A percentile compares a stretch with the other conserved stretches of the same genome.
Evolutionary conservation across 768 basidiomycete species (phyloP).

Genomic region (Boletus barrowsii): DNA sequence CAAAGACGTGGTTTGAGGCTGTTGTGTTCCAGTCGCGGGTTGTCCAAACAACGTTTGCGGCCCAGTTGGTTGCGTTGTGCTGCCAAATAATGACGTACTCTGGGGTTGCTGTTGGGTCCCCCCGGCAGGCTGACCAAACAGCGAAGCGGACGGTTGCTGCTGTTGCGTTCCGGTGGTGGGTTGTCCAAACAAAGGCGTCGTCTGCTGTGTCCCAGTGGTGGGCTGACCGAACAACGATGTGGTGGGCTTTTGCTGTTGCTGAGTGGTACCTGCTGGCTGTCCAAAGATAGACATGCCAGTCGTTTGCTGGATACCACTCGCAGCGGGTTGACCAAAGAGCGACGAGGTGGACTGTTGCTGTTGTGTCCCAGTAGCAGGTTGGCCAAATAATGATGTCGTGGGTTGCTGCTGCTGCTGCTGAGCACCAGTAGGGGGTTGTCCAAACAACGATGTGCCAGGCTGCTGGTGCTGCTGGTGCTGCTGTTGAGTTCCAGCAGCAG

Average conservation of each 20-base stretch:
- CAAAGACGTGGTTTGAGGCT: constrained; percentile 26
- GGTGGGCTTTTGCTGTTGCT: constrained; percentile 26
- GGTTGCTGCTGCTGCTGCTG: constrained; percentile 20
- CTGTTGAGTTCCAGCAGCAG: constrained; percentile 17
- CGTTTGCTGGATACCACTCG: constrained; percentile 30
- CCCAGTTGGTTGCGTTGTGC: constrained; percentile 9
- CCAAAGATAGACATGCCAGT: constrained; percentile 37
- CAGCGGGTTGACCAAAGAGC: constrained; percentile 26
- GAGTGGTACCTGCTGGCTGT: constrained; percentile 24
- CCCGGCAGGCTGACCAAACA: constrained; percentile 39
- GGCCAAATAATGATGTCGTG: constrained; percentile 20
- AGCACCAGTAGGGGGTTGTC: constrained; percentile 3
- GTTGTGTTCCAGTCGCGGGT: constrained; percentile 32
- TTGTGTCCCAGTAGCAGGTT: constrained; percentile 32
- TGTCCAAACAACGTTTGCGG: constrained; percentile 27
- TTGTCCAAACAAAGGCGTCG: constrained; percentile 27
- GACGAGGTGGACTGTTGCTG: constrained; percentile 32
- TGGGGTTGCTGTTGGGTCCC: constrained; percentile 22
- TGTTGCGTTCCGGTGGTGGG: constrained; percentile 34
- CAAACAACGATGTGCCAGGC: constrained; percentile 25
- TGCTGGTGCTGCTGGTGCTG: constrained; percentile 15
- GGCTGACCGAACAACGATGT: constrained; percentile 32
- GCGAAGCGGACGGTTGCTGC: constrained; percentile 27
- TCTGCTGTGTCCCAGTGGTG: constrained; percentile 14
- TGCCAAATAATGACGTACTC: constrained; percentile 30